A percentile compares a stretch with the other conserved stretches of the same genome.
These are phyloP conservation scores for Casuarina cunninghamiana DNA, from an alignment of 306 rosid genomes.

Conservation along the genomic window DNA sequence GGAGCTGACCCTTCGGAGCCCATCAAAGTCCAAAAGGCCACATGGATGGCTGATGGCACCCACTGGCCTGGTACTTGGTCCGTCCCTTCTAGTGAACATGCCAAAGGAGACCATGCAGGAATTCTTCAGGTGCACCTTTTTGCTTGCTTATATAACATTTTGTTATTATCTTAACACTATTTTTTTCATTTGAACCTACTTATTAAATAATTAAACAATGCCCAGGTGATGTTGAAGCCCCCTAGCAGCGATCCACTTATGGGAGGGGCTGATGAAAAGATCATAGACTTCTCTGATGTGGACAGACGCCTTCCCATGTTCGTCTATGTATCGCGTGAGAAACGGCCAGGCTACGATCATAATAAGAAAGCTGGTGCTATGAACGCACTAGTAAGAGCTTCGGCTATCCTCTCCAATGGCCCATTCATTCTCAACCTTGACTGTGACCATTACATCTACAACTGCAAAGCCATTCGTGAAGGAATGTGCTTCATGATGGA, in stretches of 20 bases:
- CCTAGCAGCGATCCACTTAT: constrained; percentile 47
- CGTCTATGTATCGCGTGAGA: constrained; percentile 52
- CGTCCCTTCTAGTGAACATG: constrained; percentile 34
- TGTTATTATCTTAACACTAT: too few relatives aligned
- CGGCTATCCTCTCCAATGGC: constrained; percentile 51
- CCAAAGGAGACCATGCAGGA: constrained; percentile 51
- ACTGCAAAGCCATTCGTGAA: constrained; percentile 48
- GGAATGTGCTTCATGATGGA: constrained; percentile 70
- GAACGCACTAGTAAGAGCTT: constrained; percentile 56
- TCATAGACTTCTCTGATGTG: constrained; percentile 43
- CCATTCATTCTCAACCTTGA: constrained; percentile 61
- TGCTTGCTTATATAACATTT: background rate
- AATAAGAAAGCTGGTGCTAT: constrained; percentile 62
- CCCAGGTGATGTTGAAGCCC: constrained; percentile 51
- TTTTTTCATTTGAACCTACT: too few relatives aligned
- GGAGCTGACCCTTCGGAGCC: constrained; percentile 42
- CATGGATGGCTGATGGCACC: constrained; percentile 66
- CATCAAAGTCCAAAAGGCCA: constrained; percentile 44
- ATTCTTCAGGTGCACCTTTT: constrained; percentile 43
- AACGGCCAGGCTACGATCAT: constrained; percentile 55
- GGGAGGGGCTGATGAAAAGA: constrained; percentile 37
- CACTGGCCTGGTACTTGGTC: constrained; percentile 63
- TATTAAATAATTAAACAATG: background rate
- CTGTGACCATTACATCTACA: constrained; percentile 53
- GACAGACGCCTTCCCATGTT: constrained; percentile 52